Evolutionary conservation across 305 asterid genomes (phyloP).

Genomic region (Solanum hybrid): DNA sequence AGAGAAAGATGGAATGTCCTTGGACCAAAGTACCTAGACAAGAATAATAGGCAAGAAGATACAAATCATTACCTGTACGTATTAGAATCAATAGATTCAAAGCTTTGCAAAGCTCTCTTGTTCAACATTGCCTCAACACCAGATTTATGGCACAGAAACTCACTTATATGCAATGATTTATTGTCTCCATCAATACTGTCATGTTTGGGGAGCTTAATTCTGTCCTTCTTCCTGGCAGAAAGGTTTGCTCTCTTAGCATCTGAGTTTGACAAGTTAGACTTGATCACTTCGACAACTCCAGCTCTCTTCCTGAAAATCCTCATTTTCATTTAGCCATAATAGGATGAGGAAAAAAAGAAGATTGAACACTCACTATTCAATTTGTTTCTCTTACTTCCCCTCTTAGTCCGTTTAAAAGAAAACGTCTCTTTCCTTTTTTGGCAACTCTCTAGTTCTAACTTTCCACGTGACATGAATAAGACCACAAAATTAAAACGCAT

Average conservation of each 20-base stretch:
- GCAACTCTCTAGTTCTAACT: not conserved
- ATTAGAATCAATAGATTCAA: slow-evolving; percentile 58
- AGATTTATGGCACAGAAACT: slow-evolving; percentile 61
- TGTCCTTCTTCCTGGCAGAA: slow-evolving; percentile 59
- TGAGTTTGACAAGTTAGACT: slow-evolving; percentile 36
- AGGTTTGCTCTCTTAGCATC: slow-evolving; percentile 60
- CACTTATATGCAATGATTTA: slow-evolving; percentile 30
- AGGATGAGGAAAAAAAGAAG: not conserved
- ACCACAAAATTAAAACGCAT: not conserved
- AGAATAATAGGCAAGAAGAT: not conserved
- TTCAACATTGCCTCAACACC: slow-evolving; percentile 72
- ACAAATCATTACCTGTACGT: slow-evolving; percentile 46
- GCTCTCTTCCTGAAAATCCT: slow-evolving; percentile 29
- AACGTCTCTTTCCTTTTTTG: not conserved
- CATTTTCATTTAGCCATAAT: not conserved
- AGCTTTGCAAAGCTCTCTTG: slow-evolving; percentile 54
- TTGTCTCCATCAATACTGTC: slow-evolving; percentile 24
- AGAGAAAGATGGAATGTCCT: not conserved
- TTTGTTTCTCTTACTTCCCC: not conserved
- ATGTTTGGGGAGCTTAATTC: slow-evolving; percentile 47
- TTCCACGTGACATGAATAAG: not conserved
- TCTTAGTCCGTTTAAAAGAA: not conserved
- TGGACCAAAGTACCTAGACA: not conserved
- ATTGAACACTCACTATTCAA: not conserved
- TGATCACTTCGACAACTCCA: slow-evolving; percentile 24